Conservation (phyloP, 805 yeast species). For the Saccharomycopsis schoenii region DNA sequence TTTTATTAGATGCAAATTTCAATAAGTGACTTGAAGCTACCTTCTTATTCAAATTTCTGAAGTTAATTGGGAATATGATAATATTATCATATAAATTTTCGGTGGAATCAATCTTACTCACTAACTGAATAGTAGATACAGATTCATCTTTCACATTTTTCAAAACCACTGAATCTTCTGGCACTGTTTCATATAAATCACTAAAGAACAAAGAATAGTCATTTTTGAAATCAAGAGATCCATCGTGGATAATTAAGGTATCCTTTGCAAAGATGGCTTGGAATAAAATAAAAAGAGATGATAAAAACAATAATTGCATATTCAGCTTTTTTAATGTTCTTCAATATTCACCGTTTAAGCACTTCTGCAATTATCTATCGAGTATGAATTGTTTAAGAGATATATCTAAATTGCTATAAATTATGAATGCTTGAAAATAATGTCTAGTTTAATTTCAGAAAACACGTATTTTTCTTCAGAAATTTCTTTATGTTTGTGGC, state of each 20-base stretch:
- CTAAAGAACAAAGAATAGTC: conserved; percentile 23
- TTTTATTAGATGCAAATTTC: conserved; percentile 45
- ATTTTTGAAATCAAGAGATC: conserved; percentile 12
- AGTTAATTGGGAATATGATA: conserved; percentile 48
- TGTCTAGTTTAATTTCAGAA: not conserved
- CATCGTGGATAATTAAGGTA: conserved; percentile 17
- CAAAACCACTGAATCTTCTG: conserved; percentile 18
- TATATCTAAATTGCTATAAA: not conserved
- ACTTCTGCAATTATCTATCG: not conserved
- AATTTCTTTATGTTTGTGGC: too few species aligned
- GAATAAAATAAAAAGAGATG: not conserved
- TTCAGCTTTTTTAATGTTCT: not conserved
- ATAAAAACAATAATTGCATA: not conserved
- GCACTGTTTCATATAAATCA: conserved; percentile 14
- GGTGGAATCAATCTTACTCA: conserved; percentile 18
- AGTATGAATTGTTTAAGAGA: not conserved
- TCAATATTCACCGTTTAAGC: not conserved
- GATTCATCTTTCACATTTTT: conserved; percentile 22
- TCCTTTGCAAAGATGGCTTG: not conserved
- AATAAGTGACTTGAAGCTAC: conserved; percentile 42
- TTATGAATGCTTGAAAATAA: too few species aligned
- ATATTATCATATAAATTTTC: conserved; percentile 40
- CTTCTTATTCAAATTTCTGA: conserved; percentile 31
- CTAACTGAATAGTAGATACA: conserved; percentile 12
- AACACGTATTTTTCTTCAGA: not conserved